phyloP scores from a whole-genome alignment of 768 basidiomycete species.

The Astraeus odoratus region DNA sequence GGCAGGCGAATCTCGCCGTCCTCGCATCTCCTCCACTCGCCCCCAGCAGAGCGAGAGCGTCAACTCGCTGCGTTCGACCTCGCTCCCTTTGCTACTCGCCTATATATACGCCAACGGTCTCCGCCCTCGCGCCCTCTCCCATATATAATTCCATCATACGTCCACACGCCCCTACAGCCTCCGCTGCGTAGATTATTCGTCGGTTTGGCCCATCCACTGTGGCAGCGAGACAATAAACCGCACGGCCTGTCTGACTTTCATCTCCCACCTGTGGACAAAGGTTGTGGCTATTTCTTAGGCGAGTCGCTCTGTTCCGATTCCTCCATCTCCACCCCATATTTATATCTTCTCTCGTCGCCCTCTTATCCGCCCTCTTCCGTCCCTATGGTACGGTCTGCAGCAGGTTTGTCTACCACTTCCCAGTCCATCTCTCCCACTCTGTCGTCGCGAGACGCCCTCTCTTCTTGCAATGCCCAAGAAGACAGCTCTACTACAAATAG shows the following conservation, averaged over 20 bases:
- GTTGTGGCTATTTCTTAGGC: conserved; percentile 5
- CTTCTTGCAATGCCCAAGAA: conserved; percentile 26
- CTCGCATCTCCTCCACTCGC: not conserved
- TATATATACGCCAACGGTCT: too few relatives aligned
- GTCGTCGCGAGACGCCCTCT: conserved; percentile 25
- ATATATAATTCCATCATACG: too few relatives aligned
- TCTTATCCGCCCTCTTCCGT: not conserved
- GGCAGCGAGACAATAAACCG: conserved; percentile 9
- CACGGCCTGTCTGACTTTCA: conserved; percentile 5
- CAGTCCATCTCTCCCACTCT: conserved; percentile 22
- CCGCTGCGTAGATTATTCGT: conserved; percentile 2
- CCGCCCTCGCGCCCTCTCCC: too few relatives aligned
- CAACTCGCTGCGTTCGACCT: not conserved
- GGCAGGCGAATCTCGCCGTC: conserved; percentile 7
- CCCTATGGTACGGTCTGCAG: conserved; percentile 11
- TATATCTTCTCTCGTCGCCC: not conserved
- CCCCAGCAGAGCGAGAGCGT: not conserved
- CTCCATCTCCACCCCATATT: not conserved
- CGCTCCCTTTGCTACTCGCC: not conserved
- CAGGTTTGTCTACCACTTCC: conserved; percentile 15
- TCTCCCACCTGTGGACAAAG: conserved; percentile 10
- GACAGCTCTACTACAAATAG: conserved; percentile 23
- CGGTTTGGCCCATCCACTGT: conserved; percentile 9
- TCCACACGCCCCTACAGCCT: too few relatives aligned
- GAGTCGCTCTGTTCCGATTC: not conserved